Conservation (phyloP, 805 yeast genomes). For the Kuraishia ogatae region DNA sequence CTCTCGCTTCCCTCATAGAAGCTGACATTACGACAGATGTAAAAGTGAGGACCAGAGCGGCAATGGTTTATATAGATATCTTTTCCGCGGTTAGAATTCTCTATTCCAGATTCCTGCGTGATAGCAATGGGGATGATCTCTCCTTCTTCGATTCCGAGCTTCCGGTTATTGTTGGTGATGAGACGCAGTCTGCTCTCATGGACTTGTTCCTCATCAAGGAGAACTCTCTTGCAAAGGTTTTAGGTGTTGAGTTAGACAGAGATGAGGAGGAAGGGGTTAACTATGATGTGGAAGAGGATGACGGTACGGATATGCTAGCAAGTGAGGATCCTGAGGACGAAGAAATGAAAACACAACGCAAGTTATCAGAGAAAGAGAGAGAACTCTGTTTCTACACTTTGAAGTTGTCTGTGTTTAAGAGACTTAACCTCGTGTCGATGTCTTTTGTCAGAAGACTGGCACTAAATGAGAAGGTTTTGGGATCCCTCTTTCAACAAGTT, state of each 20-base stretch:
- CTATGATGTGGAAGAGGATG: slow-evolving; percentile 7
- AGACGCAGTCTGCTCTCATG: slow-evolving; percentile 24
- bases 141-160: slow-evolving; percentile 24
- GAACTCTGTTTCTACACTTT: slow-evolving; percentile 14
- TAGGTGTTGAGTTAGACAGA: slow-evolving; percentile 36
- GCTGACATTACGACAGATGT: background rate
- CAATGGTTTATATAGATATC: slow-evolving; percentile 10
- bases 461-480: slow-evolving; percentile 15
- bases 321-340: slow-evolving; percentile 6
- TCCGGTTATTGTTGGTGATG: slow-evolving; percentile 18
- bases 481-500: slow-evolving; percentile 8
- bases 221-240: slow-evolving; percentile 28
- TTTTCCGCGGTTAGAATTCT: slow-evolving; percentile 4
- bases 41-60: background rate
- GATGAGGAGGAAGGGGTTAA: slow-evolving; percentile 37
- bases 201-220: slow-evolving; percentile 43
- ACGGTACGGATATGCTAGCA: background rate
- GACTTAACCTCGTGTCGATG: slow-evolving; percentile 9
- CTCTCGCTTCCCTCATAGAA: background rate
- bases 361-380: slow-evolving; percentile 7
- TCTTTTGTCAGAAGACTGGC: slow-evolving; percentile 11
- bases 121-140: slow-evolving; percentile 13
- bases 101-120: slow-evolving; percentile 1
- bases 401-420: slow-evolving; percentile 14
- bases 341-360: background rate